Evolutionary conservation across 805 yeast genomes (phyloP).

Genomic region (Teunomyces panamensis): DNA sequence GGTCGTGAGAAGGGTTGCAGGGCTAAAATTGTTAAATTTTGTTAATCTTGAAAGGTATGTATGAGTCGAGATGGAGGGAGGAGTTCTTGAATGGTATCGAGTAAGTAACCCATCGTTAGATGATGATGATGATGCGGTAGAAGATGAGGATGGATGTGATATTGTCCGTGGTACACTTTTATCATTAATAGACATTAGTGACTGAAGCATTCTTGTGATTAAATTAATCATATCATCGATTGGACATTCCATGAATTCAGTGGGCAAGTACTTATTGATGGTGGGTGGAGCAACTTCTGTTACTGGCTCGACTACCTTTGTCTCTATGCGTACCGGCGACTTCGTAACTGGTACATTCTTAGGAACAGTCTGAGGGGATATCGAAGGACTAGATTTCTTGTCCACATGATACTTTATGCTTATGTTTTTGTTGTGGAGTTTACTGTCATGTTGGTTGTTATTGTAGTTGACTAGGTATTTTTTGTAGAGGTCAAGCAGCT

Average conservation of each 20-base stretch:
- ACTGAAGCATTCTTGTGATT: conserved; percentile 76
- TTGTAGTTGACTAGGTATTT: conserved; percentile 16
- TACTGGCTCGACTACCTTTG: neutral
- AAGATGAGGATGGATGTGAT: conserved; percentile 20
- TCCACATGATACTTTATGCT: neutral
- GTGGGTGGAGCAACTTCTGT: neutral
- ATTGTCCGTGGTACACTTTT: conserved; percentile 35
- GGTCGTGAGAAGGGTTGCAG: conserved; percentile 74
- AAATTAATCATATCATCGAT: conserved; percentile 67
- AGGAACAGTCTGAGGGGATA: neutral
- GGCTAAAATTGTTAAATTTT: conserved; percentile 81
- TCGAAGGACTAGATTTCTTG: neutral
- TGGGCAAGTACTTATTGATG: conserved; percentile 35
- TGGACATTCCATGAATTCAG: conserved; percentile 61
- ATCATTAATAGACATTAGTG: conserved; percentile 76
- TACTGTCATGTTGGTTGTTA: neutral
- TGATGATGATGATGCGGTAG: conserved; percentile 18
- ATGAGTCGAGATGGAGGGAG: conserved; percentile 80
- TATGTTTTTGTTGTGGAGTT: neutral
- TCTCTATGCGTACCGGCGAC: conserved; percentile 1
- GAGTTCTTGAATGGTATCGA: conserved; percentile 89
- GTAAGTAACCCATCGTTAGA: conserved; percentile 48
- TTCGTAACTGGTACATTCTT: neutral
- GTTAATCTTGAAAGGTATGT: conserved; percentile 75
- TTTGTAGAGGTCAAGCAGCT: conserved; percentile 21